Base-by-base conservation (phyloP, 495 filamentous ascomycete genomes). In the Talaromyces liani region DNA sequence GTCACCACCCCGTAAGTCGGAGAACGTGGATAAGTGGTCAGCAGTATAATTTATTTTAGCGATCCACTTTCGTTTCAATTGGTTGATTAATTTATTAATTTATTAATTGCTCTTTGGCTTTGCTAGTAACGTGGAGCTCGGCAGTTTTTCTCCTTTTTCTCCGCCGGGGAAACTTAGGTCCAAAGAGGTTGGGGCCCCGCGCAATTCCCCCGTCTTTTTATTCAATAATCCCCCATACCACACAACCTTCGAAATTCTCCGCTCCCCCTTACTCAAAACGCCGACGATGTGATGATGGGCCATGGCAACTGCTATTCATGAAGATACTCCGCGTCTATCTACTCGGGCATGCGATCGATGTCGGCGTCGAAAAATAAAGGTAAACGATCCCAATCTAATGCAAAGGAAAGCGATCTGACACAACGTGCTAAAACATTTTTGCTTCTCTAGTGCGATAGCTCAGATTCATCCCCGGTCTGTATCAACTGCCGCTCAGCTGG, bases 311-410 rank as follows among this genome's bases (percentile, higher is more conserved):
- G 49, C 49, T 54, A 54, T 24, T 9, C 49, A 54, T 54, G 49
- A 54, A 54, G 18, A 54, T 54, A 54, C 55, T 41, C 56, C 57
- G 18, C 65, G 67, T 9, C 33, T 61, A 41, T 34, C 51, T 3
- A 41, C 18, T 54, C 65, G 67, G 24, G 67, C 67, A 45, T 69
- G 67, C 53, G 67, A 69, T 64, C 65, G 65, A 62, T 69, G 67
- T 49, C 67, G 67, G 54, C 67, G 65, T 65, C 62, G 65, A 64
- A 69, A 69, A 65, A 63, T 65, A 33, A 69, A 69, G 58, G 67
- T 69, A 56, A 54, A 61, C 31, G 20, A n/a, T 29, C 55, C 4
- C 25, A n/a, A 14, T 58, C 31, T n/a, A 58, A 27, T 24, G 55
- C 5, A 58, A 9, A 34, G 55, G 49, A 54, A 24, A 22, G 18